Conservation (phyloP, 305 asterid genomes). For the Rubia tinctorum region DNA sequence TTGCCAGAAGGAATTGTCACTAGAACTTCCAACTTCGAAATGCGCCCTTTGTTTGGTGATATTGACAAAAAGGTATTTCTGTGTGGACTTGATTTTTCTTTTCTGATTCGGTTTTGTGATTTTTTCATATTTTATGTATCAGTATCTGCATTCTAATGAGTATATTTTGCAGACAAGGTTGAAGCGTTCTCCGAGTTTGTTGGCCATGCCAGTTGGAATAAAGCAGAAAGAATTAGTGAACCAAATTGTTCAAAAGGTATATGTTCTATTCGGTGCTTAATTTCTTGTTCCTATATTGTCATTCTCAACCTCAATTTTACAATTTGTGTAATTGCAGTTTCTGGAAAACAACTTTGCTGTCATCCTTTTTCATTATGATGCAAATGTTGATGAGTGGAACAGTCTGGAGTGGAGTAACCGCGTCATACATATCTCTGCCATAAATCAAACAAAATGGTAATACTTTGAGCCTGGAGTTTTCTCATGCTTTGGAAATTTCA, state of each 20-base stretch:
- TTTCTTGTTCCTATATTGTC: neutral
- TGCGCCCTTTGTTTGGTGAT: slow-evolving; percentile 74
- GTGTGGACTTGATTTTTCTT: neutral
- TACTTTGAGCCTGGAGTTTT: neutral
- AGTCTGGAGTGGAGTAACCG: slow-evolving; percentile 62
- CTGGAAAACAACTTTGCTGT: slow-evolving; percentile 57
- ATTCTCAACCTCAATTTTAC: neutral
- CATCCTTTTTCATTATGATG: slow-evolving; percentile 96
- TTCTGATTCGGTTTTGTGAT: neutral
- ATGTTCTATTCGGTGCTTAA: neutral
- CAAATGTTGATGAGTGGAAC: slow-evolving; percentile 74
- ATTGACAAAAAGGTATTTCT: slow-evolving; percentile 43
- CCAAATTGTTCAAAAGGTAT: slow-evolving; percentile 68
- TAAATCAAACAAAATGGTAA: slow-evolving; percentile 88
- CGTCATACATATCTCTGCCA: slow-evolving; percentile 66
- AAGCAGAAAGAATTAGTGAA: slow-evolving; percentile 63
- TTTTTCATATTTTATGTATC: slow-evolving; percentile 9
- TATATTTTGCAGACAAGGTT: slow-evolving; percentile 38
- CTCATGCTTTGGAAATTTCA: neutral
- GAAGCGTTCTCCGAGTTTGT: slow-evolving; percentile 33
- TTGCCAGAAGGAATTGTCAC: slow-evolving; percentile 84
- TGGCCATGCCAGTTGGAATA: slow-evolving; percentile 86
- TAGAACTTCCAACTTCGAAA: slow-evolving; percentile 59
- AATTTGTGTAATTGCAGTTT: slow-evolving; percentile 60
- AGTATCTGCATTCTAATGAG: slow-evolving; percentile 12